These are phyloP conservation scores for Senecio squalidus DNA, from an alignment of 140 eudicot genomes.

Conservation along the genomic window DNA sequence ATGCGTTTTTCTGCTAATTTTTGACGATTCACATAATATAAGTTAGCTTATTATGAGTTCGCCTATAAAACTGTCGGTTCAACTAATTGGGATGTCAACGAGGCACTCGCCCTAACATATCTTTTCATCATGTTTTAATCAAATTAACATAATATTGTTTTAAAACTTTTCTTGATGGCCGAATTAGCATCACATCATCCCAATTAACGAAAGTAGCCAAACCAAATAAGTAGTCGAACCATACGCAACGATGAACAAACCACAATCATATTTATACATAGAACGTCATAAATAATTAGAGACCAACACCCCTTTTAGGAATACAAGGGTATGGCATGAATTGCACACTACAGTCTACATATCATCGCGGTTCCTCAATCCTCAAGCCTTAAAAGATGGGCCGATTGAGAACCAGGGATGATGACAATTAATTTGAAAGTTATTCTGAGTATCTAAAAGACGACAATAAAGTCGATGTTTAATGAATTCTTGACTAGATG, in stretches of 20 bases:
- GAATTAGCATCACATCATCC: background rate
- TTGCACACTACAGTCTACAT: conserved; percentile 31
- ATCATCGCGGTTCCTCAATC: conserved; percentile 35
- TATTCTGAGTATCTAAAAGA: conserved; percentile 31
- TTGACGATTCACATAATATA: too few relatives aligned
- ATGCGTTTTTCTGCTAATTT: too few relatives aligned
- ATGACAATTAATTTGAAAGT: conserved; percentile 28
- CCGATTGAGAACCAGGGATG: conserved; percentile 21
- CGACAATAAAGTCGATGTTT: conserved; percentile 28
- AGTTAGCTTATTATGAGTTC: too few relatives aligned
- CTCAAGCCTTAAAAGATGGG: conserved; percentile 38
- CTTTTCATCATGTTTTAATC: too few relatives aligned
- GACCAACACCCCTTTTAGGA: conserved; percentile 23
- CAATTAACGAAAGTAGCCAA: too few relatives aligned
- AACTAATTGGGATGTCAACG: too few relatives aligned
- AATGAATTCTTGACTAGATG: conserved; percentile 40
- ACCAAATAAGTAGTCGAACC: background rate
- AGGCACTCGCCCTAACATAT: too few relatives aligned
- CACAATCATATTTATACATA: conserved; percentile 28
- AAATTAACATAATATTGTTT: too few relatives aligned
- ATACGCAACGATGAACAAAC: conserved; percentile 19
- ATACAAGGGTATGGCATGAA: conserved; percentile 30
- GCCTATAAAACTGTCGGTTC: too few relatives aligned
- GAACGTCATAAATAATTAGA: conserved; percentile 19
- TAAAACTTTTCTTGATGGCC: too few relatives aligned